Evolutionary conservation across 257 asterid genomes (phyloP), one percentile per base, ranked within the genome.

Genomic region (Jacaranda copaia): DNA sequence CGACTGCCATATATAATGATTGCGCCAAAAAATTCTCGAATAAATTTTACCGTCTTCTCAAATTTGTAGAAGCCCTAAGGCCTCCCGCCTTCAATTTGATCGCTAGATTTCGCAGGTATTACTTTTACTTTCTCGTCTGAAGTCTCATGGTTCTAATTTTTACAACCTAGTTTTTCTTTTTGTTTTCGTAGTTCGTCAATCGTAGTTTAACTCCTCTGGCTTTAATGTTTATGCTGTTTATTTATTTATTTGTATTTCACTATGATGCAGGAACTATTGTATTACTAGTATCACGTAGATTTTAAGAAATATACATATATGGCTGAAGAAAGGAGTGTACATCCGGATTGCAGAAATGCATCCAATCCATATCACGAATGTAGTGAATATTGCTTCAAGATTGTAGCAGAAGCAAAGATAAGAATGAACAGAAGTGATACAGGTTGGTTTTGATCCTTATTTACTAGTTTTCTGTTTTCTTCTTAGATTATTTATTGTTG

Each of bases 321-420:
- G 92, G 76, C 65, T 57, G 82, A 80, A 75, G 89, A 82, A 60
- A 87, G 96, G 66, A 82, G 86, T 57, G 93, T 87, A 75, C 92
- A 87, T 80, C 93, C 97, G 10, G 92, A 84, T 77, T 92, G 94
- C 83, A 85, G 88, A 75, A 89, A 92, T 51, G 87, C 93, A 35
- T 76, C 91, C 3, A 90, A 89, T 78, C 93, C 93, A 0, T 88
- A 83, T 71, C 96, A 89, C 73, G 93, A 84, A 76, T 92, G 97
- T 73, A 81, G 80, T 66, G 93, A 88, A 57, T 90, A 83, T 76
- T 90, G 95, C 87, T 88, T 92, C 84, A 78, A 25, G 59, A 56
- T 89, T 69, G 89, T 89, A 72, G 93, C 93, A 16, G 91, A 87
- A 68, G 71, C 83, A 19, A 89, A 87, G 83, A 81, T 79, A 75